Conservation (phyloP, 495 filamentous ascomycete genomes). For the Tuber borchii region DNA sequence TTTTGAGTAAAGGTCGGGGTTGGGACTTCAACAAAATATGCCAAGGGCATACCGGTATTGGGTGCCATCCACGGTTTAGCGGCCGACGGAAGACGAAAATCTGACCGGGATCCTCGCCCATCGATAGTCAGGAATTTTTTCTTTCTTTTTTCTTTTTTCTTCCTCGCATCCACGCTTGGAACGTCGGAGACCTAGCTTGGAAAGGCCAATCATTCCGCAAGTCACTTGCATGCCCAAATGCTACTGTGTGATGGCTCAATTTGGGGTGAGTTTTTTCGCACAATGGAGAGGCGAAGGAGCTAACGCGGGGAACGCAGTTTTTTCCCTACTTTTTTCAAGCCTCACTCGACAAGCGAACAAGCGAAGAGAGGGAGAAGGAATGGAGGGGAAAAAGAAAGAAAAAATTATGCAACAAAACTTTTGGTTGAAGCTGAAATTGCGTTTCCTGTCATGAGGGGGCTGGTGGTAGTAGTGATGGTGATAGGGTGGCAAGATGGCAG, state of each 20-base stretch:
- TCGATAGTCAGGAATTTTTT: not conserved
- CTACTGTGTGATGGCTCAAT: not conserved
- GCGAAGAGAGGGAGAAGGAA: not conserved
- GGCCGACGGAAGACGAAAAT: slow-evolving; percentile 1
- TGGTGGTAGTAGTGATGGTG: not conserved
- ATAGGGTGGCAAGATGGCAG: not conserved
- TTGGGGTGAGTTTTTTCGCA: not conserved
- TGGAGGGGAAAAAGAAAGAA: not conserved
- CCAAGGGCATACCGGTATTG: not conserved
- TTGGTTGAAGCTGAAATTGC: slow-evolving; percentile 9
- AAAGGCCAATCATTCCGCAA: not conserved
- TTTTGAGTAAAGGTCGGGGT: not conserved
- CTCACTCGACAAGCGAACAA: not conserved
- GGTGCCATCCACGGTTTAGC: not conserved
- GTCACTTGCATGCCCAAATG: not conserved
- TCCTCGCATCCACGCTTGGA: not conserved
- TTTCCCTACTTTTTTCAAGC: not conserved
- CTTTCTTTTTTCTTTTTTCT: not conserved
- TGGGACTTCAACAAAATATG: not conserved
- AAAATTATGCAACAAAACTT: slow-evolving; percentile 9
- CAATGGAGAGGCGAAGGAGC: not conserved
- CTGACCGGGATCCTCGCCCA: not conserved
- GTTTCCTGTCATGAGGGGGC: not conserved
- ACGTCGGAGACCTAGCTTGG: not conserved
- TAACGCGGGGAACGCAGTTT: not conserved